phyloP scores from a whole-genome alignment of 768 basidiomycete genomes.

The Kwoniella heveanensis region DNA sequence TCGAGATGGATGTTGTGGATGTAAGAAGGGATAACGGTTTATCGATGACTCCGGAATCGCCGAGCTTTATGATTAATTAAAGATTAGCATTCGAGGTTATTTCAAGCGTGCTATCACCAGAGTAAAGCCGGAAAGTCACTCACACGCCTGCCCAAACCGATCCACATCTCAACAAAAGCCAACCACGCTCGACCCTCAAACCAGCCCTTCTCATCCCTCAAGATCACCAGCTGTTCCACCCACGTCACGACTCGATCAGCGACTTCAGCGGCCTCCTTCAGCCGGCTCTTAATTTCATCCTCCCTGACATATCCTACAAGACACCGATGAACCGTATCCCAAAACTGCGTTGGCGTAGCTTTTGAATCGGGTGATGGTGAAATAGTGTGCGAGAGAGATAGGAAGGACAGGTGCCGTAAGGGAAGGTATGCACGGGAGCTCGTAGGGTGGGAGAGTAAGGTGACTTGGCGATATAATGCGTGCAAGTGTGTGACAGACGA shows the following conservation, averaged over 20 bases:
- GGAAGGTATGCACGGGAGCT: conserved; percentile 11
- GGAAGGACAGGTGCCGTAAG: conserved; percentile 4
- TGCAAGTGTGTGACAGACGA: conserved; percentile 3
- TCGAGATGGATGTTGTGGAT: background rate
- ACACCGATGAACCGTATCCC: conserved; percentile 27
- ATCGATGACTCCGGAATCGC: conserved; percentile 33
- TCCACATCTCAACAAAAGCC: conserved; percentile 45
- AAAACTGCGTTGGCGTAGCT: conserved; percentile 23
- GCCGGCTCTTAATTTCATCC: conserved; percentile 9
- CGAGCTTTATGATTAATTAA: too few relatives aligned
- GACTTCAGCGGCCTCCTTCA: conserved; percentile 9
- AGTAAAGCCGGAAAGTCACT: conserved; percentile 11
- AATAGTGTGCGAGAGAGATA: conserved; percentile 17
- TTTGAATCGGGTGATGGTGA: conserved; percentile 4
- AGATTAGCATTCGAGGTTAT: too few relatives aligned
- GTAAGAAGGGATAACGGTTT: conserved; percentile 32
- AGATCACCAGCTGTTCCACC: conserved; percentile 22
- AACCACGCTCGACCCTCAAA: conserved; percentile 41
- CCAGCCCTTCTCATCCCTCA: conserved; percentile 30
- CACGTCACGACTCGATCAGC: conserved; percentile 28
- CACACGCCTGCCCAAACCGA: conserved; percentile 44
- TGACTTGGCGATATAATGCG: conserved; percentile 20
- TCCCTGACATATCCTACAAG: conserved; percentile 9
- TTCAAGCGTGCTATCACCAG: too few relatives aligned
- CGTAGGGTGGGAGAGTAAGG: background rate